These are phyloP conservation scores for Leptomonas seymouri DNA, from an alignment of 208 protist genomes.

Conservation along the genomic window DNA sequence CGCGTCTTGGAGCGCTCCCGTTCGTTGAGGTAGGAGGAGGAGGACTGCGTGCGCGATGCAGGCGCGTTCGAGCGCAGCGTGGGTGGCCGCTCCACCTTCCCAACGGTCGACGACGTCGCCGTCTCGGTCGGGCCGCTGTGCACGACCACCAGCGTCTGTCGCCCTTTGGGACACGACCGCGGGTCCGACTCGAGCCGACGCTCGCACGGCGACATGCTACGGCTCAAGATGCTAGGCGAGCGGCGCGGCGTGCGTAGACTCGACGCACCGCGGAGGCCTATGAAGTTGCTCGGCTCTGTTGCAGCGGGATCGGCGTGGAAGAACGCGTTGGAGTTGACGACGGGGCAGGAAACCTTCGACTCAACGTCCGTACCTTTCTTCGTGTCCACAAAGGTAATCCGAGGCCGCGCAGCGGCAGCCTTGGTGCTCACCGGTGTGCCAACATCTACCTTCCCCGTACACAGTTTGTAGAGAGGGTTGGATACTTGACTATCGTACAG, in stretches of 20 bases:
- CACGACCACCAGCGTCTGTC: slow-evolving; percentile 50
- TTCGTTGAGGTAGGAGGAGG: slow-evolving; percentile 21
- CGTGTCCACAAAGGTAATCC: slow-evolving; percentile 81
- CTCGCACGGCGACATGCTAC: slow-evolving; percentile 65
- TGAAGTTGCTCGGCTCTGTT: slow-evolving; percentile 32
- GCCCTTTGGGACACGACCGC: slow-evolving; percentile 56
- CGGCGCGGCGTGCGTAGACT: slow-evolving; percentile 45
- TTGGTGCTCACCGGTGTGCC: slow-evolving; percentile 37
- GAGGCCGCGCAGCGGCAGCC: slow-evolving; percentile 29
- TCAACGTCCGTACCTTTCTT: slow-evolving; percentile 63
- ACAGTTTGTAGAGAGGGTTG: slow-evolving; percentile 74
- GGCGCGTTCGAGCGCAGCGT: slow-evolving; percentile 12
- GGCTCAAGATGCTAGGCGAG: slow-evolving; percentile 76
- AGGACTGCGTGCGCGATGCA: slow-evolving; percentile 24
- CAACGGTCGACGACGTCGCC: slow-evolving; percentile 4
- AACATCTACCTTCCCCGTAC: slow-evolving; percentile 64
- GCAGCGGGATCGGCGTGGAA: slow-evolving; percentile 43
- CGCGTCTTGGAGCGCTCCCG: slow-evolving; percentile 2
- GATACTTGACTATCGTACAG: slow-evolving; percentile 65
- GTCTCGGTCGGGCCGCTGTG: slow-evolving; percentile 21
- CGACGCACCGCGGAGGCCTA: slow-evolving; percentile 60
- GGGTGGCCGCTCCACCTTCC: slow-evolving; percentile 21
- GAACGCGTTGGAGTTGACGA: slow-evolving; percentile 44
- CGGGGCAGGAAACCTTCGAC: slow-evolving; percentile 45
- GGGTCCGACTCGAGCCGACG: slow-evolving; percentile 68